Percentiles rank a stretch among this genome's conserved stretches.
Conservation (phyloP, 225 moss, liverwort and hornwort species). For the Climacium dendroides region DNA sequence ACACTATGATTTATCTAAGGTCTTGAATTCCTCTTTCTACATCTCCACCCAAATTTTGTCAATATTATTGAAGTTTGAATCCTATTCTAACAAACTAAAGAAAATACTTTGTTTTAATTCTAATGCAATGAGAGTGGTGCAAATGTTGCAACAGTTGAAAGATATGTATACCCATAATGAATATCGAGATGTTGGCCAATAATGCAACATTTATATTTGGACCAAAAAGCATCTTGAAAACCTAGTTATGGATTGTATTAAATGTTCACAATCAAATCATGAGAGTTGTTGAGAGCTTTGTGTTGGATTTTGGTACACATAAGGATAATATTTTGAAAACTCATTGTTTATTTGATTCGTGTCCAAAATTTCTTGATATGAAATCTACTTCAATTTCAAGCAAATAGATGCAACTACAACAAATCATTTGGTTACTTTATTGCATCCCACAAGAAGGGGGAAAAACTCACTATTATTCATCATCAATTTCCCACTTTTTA, state of each 20-base stretch:
- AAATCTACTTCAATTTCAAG: neutral
- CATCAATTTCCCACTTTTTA: neutral
- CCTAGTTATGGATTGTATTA: neutral
- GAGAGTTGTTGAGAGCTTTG: fast-evolving
- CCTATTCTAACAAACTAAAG: fast-evolving
- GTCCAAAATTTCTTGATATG: too few species aligned
- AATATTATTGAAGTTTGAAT: neutral
- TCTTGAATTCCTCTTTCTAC: neutral
- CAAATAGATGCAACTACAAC: neutral
- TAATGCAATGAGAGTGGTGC: fast-evolving
- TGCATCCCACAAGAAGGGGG: neutral
- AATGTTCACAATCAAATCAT: neutral
- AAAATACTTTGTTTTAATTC: neutral
- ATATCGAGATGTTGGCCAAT: too few species aligned
- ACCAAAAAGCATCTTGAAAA: too few species aligned
- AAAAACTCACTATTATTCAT: neutral
- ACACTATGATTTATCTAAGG: neutral
- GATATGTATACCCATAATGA: neutral
- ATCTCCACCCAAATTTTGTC: neutral
- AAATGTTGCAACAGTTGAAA: neutral
- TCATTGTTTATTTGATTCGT: fast-evolving
- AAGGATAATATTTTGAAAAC: neutral
- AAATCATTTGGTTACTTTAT: neutral
- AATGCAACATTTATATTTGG: neutral
- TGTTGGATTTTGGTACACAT: fast-evolving